Percentiles rank a stretch among this genome's conserved stretches.
These are phyloP conservation scores for Heliamphora exappendiculata DNA, from an alignment of 148 eudicot species.

Conservation along the genomic window DNA sequence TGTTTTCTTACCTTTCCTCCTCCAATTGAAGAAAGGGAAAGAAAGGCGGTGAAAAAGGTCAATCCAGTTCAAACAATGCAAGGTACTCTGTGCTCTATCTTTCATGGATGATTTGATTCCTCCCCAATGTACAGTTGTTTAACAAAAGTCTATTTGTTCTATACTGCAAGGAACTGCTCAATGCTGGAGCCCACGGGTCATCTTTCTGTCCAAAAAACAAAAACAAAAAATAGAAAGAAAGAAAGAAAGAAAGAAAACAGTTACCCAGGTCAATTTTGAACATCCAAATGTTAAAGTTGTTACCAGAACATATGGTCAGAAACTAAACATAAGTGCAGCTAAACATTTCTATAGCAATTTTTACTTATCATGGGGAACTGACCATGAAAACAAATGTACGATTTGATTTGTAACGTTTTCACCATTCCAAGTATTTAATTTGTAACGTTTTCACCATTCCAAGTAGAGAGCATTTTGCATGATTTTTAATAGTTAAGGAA, in stretches of 20 bases:
- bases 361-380: not conserved
- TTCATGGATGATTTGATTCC: constrained; percentile 2
- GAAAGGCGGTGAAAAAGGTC: not conserved
- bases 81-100: not conserved
- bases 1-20: not conserved
- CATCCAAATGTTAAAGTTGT: not conserved
- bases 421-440: too few relatives aligned
- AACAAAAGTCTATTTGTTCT: constrained; percentile 3
- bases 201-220: constrained; percentile 8
- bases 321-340: not conserved
- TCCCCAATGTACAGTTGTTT: constrained; percentile 13
- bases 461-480: too few relatives aligned
- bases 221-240: too few relatives aligned
- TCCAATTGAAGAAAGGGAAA: not conserved
- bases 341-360: not conserved
- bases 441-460: too few relatives aligned
- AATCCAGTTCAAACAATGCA: not conserved
- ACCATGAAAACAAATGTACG: not conserved
- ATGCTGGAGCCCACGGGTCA: constrained; percentile 7
- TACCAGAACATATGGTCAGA: not conserved
- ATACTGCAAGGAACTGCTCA: not conserved
- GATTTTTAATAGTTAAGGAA: too few relatives aligned
- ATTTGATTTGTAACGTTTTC: too few relatives aligned
- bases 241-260: too few relatives aligned
- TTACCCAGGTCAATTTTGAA: not conserved